phyloP scores from a whole-genome alignment of 805 yeast species.

The Zygotorulaspora chibaensis region DNA sequence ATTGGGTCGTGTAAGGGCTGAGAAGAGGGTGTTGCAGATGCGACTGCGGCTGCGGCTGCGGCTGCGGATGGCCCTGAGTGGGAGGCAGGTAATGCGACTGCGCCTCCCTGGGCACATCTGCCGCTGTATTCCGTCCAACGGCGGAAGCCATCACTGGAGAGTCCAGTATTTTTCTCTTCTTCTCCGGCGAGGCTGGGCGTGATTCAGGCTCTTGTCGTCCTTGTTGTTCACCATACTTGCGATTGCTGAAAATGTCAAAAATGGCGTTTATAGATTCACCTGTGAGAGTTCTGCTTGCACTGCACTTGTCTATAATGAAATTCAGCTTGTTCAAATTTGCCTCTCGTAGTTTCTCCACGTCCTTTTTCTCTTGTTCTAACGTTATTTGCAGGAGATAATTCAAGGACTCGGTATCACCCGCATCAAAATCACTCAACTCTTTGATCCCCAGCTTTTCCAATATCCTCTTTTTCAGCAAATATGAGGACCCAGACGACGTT shows the following conservation, averaged over 20 bases:
- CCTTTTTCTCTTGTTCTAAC: slow-evolving; percentile 18
- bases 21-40: slow-evolving; percentile 7
- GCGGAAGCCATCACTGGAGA: slow-evolving; percentile 18
- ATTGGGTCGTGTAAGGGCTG: slow-evolving; percentile 4
- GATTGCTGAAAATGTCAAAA: background rate
- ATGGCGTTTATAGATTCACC: slow-evolving; percentile 15
- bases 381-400: slow-evolving; percentile 18
- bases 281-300: slow-evolving; percentile 16
- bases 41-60: slow-evolving; percentile 1
- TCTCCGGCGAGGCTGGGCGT: slow-evolving; percentile 1
- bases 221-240: background rate
- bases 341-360: slow-evolving; percentile 20
- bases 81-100: background rate
- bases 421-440: slow-evolving; percentile 6
- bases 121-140: background rate
- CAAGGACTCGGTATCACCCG: slow-evolving; percentile 10
- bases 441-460: slow-evolving; percentile 15
- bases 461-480: slow-evolving; percentile 3
- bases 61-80: background rate
- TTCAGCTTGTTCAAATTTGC: slow-evolving; percentile 19
- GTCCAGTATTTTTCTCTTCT: slow-evolving; percentile 6
- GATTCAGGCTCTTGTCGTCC: slow-evolving; percentile 1
- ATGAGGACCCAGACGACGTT: background rate
- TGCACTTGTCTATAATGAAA: slow-evolving; percentile 20
- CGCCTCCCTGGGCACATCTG: background rate